Base-by-base conservation (phyloP, 1,284 basidiomycete species). In the Naganishia cerealis region DNA sequence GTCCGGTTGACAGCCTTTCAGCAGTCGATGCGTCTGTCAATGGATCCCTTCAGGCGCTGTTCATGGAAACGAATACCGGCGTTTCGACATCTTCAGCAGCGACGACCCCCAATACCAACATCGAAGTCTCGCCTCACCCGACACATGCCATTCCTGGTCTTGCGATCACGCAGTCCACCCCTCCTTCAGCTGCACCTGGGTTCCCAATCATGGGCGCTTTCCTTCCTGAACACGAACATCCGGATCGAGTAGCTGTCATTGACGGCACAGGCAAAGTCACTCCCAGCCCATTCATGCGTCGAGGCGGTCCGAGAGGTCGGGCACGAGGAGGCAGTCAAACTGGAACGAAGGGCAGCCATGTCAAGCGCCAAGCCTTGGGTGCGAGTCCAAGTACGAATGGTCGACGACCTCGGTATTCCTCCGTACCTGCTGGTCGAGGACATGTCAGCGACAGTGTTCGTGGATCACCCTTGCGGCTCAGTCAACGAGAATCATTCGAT, bases 151-250 rank as follows among this genome's bases (percentile, higher is more conserved):
- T 63, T 42, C 61, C 61, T 7, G 48, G 48, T 53, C 48, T 63
- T 3, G 15, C 48, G 3, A 54, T 50, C n/a, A 53, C 57, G 2
- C 65, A 67, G 33, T 66, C 59, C 9, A 56, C 59, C 40, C 42
- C 65, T 26, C 63, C 58, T 0, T 26, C 56, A 16, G 36, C 53
- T n/a, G 26, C 42, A 18, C 39, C 21, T 15, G 65, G 58, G 9
- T 39, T 67, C n/a, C 69, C 69, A 10, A 42, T 62, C 15, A 70
- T 70, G 69, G 69, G 69, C 10, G 57, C 69, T 13, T 70, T 70
- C 56, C 33, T 63, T 12, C 69, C 61, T 1, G 69, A 70, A 42
- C 59, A 50, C 43, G 57, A 67, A 16, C 55, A 67, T 42, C 69
- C 69, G 16, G 69, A 67, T 24, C 58, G 66, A 2, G 50, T 66